phyloP scores from a whole-genome alignment of 2,329 filamentous ascomycete species.

The Albophoma yamanashiensis region DNA sequence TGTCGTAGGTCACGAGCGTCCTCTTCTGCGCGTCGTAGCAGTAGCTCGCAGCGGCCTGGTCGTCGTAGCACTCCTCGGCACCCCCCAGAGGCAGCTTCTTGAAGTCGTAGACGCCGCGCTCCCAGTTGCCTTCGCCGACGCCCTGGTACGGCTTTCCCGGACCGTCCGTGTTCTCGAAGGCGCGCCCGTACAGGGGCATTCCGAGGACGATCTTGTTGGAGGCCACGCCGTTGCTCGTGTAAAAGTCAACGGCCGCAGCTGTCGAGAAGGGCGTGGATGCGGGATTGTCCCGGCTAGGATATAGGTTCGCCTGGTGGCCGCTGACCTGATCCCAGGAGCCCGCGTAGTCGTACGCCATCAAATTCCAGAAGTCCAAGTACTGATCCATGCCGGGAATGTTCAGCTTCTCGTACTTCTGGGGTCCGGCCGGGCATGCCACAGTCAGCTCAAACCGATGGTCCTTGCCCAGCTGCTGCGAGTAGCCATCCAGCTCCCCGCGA shows the following conservation, averaged over 20 bases:
- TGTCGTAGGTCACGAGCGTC: slow-evolving; percentile 74
- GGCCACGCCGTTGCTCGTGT: slow-evolving; percentile 53
- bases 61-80: slow-evolving; percentile 53
- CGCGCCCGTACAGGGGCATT: slow-evolving; percentile 85
- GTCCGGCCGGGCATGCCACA: slow-evolving; percentile 52
- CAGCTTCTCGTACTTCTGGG: slow-evolving; percentile 51
- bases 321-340: slow-evolving; percentile 66
- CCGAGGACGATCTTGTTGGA: slow-evolving; percentile 72
- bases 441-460: slow-evolving; percentile 52
- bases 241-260: slow-evolving; percentile 57
- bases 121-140: slow-evolving; percentile 72
- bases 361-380: slow-evolving; percentile 63
- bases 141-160: slow-evolving; percentile 60
- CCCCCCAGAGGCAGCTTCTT: slow-evolving; percentile 68
- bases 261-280: slow-evolving; percentile 69
- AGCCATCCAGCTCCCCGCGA: slow-evolving; percentile 47
- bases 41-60: slow-evolving; percentile 58
- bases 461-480: slow-evolving; percentile 30
- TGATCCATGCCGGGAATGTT: slow-evolving; percentile 54
- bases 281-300: slow-evolving; percentile 44
- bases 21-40: slow-evolving; percentile 56
- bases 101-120: slow-evolving; percentile 79
- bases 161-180: slow-evolving; percentile 71
- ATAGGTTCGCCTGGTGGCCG: slow-evolving; percentile 77
- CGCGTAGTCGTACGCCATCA: slow-evolving; percentile 85